Evolutionary conservation across 768 basidiomycete species (phyloP), one percentile per base, ranked within the genome.

Genomic region (Tricholoma sp.): DNA sequence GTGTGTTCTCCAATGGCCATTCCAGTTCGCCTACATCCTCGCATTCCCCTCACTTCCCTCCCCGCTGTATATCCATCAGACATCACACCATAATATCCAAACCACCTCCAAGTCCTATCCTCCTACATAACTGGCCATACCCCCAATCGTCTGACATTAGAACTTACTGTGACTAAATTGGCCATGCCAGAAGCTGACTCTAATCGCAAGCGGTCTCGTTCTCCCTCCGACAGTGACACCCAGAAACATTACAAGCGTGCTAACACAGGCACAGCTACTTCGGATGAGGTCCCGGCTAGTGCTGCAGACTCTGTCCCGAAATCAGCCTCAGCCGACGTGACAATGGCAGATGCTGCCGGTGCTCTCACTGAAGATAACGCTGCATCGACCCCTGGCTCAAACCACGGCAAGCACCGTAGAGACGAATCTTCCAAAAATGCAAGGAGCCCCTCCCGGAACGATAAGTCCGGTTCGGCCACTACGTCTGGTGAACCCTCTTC

Each of bases 111-210:
- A 75, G 74, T 74, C 69, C 60, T n/a, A 65, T 59, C 67, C 71
- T 70, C 74, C 74, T 74, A 73, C 72, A 66, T 74, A 68, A 73
- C 74, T 65, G 64, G 64, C 72, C 72, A 65, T 70, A 68, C 70
- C 65, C 70, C 65, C 66, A 66, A 68, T 72, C 71, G 65, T 59
- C 61, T 68, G 56, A 63, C 61, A 54, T 66, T 64, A 48, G 59
- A 67, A 66, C 63, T 48, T 61, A 63, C 61, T 67, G 53, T 74
- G 71, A 75, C 78, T 84, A 68, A 81, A 80, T 80, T 79, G 80
- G 82, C 79, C 72, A 90, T 89, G 88, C 85, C 86, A 89, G 89
- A 90, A 80, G 81, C 83, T 78, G 89, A 91, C 77, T 79, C 80
- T 63, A 89, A 79, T 71, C 87, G 89, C 75, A 92, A 92, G 74